Percentiles rank a stretch among this genome's conserved stretches.
phyloP scores from a whole-genome alignment of 2,329 filamentous ascomycete genomes.

The Byssothecium circinans region DNA sequence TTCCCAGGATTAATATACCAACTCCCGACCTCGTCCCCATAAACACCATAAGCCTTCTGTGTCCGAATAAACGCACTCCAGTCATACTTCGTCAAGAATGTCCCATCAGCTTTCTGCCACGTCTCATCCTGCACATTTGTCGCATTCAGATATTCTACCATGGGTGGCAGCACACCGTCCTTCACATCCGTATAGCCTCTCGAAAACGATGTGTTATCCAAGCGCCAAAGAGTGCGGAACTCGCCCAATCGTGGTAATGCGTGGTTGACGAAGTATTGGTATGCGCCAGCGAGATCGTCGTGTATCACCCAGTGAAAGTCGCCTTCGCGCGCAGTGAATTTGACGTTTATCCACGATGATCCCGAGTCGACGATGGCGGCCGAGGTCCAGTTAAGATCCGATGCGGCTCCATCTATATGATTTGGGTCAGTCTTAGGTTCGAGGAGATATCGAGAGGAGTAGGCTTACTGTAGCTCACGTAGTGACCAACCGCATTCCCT shows the following conservation, averaged over 20 bases:
- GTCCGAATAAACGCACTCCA: conserved; percentile 47
- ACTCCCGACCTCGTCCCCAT: conserved; percentile 52
- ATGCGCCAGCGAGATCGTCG: conserved; percentile 54
- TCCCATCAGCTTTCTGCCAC: conserved; percentile 52
- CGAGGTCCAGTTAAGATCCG: conserved; percentile 52
- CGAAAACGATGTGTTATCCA: conserved; percentile 54
- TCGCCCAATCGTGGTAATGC: conserved; percentile 53
- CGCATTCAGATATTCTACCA: conserved; percentile 47
- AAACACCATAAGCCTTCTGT: conserved; percentile 54
- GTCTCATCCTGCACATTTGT: conserved; percentile 59
- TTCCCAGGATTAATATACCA: conserved; percentile 56
- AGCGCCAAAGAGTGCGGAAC: conserved; percentile 54
- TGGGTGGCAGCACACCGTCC: conserved; percentile 50
- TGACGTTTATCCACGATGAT: conserved; percentile 51
- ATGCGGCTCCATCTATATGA: conserved; percentile 50
- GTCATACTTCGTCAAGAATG: conserved; percentile 58
- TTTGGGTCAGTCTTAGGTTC: no score
- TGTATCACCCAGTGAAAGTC: conserved; percentile 58
- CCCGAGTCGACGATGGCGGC: conserved; percentile 48
- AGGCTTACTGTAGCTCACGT: conserved; percentile 49
- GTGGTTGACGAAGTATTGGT: conserved; percentile 58
- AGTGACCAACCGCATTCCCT: conserved; percentile 47
- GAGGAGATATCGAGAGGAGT: no score
- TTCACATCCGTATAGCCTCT: conserved; percentile 51
- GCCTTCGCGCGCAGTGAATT: conserved; percentile 51